phyloP scores from a whole-genome alignment of 2,329 filamentous ascomycete species.

The Fusarium chuoi region DNA sequence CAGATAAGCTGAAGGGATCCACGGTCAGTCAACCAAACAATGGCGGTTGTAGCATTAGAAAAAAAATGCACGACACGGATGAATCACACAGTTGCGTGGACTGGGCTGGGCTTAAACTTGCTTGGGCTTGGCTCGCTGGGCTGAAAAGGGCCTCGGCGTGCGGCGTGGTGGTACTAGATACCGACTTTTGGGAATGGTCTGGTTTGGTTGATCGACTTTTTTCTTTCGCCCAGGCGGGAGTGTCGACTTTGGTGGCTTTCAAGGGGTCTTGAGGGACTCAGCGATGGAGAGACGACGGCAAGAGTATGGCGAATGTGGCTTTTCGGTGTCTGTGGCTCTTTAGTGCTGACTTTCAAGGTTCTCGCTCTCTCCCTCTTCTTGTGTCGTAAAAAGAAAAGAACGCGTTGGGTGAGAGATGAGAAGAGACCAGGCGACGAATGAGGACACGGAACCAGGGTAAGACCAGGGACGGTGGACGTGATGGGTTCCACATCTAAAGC shows the following conservation, averaged over 20 bases:
- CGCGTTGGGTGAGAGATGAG: conserved; percentile 40
- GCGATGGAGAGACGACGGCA: conserved; percentile 16
- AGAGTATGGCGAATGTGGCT: conserved; percentile 31
- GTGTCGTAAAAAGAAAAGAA: conserved; percentile 45
- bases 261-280: conserved; percentile 20
- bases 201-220: conserved; percentile 21
- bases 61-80: conserved; percentile 39
- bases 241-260: conserved; percentile 6
- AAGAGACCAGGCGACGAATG: conserved; percentile 43
- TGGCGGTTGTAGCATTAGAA: conserved; percentile 48
- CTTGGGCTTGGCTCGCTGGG: conserved; percentile 23
- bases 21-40: conserved; percentile 45
- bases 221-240: conserved; percentile 22
- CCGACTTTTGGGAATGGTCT: conserved; percentile 14
- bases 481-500: conserved; percentile 36
- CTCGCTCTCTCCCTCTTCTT: conserved; percentile 23
- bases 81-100: conserved; percentile 37
- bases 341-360: conserved; percentile 40
- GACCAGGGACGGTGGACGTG: conserved; percentile 31
- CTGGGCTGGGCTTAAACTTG: conserved; percentile 23
- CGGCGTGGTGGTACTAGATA: conserved; percentile 29
- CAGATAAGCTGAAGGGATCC: conserved; percentile 43
- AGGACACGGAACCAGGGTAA: conserved; percentile 31
- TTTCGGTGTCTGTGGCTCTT: conserved; percentile 29
- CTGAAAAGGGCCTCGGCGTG: conserved; percentile 31